Base-by-base conservation (phyloP, 2,329 filamentous ascomycete genomes). In the Paramyrothecium sp. region DNA sequence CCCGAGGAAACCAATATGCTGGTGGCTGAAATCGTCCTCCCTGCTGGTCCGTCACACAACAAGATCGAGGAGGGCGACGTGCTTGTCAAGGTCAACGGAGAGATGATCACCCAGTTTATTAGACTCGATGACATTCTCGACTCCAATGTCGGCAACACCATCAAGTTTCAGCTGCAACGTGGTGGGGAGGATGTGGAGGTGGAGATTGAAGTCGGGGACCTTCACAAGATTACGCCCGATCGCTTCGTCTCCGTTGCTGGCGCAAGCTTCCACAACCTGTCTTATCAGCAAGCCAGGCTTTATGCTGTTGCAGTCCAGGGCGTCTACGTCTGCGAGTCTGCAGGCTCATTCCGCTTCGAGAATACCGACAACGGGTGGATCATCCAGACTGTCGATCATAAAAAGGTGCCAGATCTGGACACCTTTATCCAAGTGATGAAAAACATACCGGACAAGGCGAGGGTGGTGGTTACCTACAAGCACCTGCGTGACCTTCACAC, bases 1-100 rank as follows among this genome's bases (percentile, higher is more conserved):
- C 95, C 96, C 1, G 89, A 91, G 65, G 95, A 97, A 76, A 98
- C 92, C 22, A 96, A 95, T 69, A 93, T 99, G 91, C 84, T 99
- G 26, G 94, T 97, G 13, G 94, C 93, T 20, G 96, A 99, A 76
- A 96, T 97, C 59, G 88, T 98, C 16, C 83, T 99, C 10, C 94
- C 95, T 0, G 87, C 93, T 65, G 96, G 95, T 0, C 96, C 95
- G 22, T 95, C 90, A 1, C 86, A 96, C 69, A 80, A 82, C 56
- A 94, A 96, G 73, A 84, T 99, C 23, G 89, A 97, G 72, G 95
- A 99, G 73, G 95, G 95, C 50, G 95, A 99, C 73, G 89, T 99
- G 22, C 78, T 99, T 61, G 81, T 98, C 67, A 92, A 96, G 73
- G 91, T 98, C 64, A 98, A 99, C 69, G 92, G 88, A 57, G 90